Evolutionary conservation across 441 rosid genomes (phyloP), one percentile per base, ranked within the genome.

Genomic region (Gossypium laxum): DNA sequence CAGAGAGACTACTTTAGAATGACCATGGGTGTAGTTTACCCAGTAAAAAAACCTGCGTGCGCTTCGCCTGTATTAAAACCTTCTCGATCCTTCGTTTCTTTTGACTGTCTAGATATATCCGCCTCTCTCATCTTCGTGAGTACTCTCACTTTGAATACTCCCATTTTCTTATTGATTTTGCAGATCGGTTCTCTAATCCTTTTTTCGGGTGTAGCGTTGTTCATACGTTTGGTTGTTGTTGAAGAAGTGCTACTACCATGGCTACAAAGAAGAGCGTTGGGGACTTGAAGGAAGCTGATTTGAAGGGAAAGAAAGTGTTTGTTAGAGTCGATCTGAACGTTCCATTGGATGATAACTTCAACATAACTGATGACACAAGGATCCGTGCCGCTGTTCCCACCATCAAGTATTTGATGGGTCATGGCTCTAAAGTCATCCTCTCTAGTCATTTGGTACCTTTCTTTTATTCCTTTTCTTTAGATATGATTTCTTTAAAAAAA

Each of bases 261-360:
- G 94, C 88, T 12, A 85, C 93, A 0, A 92, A 94, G 91, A 92
- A 78, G 85, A 92, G 96, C 80, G 96, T 94, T 4, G 82, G 91
- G 19, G 78, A 74, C 2, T 72, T 94, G 69, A 83, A 83, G 75
- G 94, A 82, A 78, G 88, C 91, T 0, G 97, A 92, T 81, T 82
- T 94, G 86, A 89, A 91, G 66, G 98, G 98, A 48, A 91, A 94
- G 88, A 84, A 85, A 60, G 99, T 92, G 75, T 90, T 94, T 54
- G 96, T 90, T 47, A 85, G 99, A 65, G 98, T 88, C 65, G 98
- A 94, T 86, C 90, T 94, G 74, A 92, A 92, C 73, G 98, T 91
- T 57, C 99, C 99, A 69, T 78, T 94, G 79, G 97, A 90, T 10
- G 98, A 94, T 65, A 84, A 72, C 91, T 81, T 75, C 52, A 87